Percentiles rank a stretch among this genome's conserved stretches.
Conservation (phyloP, 2,329 filamentous ascomycete species). For the Colletotrichum chlorophyti region DNA sequence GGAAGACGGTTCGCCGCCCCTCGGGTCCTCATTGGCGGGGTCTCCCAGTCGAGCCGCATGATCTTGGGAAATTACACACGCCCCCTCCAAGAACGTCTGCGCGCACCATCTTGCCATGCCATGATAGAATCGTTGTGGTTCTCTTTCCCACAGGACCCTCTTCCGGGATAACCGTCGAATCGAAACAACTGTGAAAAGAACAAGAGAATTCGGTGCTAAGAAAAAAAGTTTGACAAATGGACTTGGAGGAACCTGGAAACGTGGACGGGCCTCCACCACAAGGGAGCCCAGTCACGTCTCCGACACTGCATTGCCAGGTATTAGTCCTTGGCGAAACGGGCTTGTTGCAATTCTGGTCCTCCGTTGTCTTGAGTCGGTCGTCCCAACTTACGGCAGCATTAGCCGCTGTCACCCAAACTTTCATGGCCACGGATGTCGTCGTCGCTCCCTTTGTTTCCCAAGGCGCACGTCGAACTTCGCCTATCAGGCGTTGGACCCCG, state of each 20-base stretch:
- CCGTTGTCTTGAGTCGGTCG: not conserved
- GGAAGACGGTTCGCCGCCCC: not conserved
- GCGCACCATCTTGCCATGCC: not conserved
- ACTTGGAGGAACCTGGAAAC: not conserved
- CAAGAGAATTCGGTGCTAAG: not conserved
- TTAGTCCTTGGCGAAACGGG: too few relatives aligned
- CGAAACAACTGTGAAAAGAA: slow-evolving; percentile 20
- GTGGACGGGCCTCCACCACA: not conserved
- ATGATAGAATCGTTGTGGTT: not conserved
- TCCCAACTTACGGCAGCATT: slow-evolving; percentile 14
- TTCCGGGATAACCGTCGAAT: slow-evolving; percentile 16
- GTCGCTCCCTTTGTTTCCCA: slow-evolving; percentile 6
- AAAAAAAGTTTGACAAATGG: not conserved
- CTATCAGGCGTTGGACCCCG: not conserved
- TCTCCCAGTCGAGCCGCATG: slow-evolving; percentile 25
- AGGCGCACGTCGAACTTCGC: not conserved
- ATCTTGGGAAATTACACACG: slow-evolving; percentile 27
- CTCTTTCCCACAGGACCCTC: slow-evolving; percentile 1
- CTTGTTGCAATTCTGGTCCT: not conserved
- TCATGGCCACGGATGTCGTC: not conserved
- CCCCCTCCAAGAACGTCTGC: slow-evolving; percentile 2
- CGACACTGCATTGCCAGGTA: too few relatives aligned
- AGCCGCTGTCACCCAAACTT: slow-evolving; percentile 21
- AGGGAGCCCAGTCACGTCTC: too few relatives aligned
- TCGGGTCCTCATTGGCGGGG: slow-evolving; percentile 8